phyloP scores from a whole-genome alignment of 495 filamentous ascomycete genomes.

The Apodospora peruviana region DNA sequence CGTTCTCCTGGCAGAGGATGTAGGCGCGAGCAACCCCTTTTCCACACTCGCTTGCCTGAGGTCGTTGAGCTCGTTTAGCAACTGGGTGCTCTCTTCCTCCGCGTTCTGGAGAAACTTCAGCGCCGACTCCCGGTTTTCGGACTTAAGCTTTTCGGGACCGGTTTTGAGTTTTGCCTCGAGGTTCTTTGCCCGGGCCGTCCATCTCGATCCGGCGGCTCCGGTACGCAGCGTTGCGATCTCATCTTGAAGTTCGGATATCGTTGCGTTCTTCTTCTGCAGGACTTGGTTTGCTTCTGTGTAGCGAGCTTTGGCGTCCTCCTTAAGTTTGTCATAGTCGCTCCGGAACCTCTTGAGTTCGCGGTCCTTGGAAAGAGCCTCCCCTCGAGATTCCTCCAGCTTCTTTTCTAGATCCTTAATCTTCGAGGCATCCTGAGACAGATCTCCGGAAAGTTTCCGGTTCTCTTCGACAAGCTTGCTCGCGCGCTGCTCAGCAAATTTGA shows the following conservation, averaged over 20 bases:
- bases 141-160: conserved; percentile 8
- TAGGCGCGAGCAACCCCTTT: conserved; percentile 3
- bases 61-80: conserved; percentile 16
- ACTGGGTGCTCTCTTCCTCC: conserved; percentile 15
- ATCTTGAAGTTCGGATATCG: conserved; percentile 42
- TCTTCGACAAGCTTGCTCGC: conserved; percentile 37
- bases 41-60: conserved; percentile 12
- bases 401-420: conserved; percentile 40
- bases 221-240: conserved; percentile 22
- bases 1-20: not conserved
- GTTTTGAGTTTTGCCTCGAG: conserved; percentile 18
- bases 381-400: conserved; percentile 32
- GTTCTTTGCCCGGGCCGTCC: conserved; percentile 14
- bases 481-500: conserved; percentile 42
- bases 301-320: conserved; percentile 55
- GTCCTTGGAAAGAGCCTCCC: conserved; percentile 37
- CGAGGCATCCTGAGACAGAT: conserved; percentile 29
- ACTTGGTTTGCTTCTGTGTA: conserved; percentile 50
- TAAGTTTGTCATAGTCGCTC: conserved; percentile 48
- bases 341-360: conserved; percentile 49
- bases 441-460: conserved; percentile 38
- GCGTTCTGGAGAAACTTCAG: conserved; percentile 14
- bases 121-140: conserved; percentile 10
- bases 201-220: conserved; percentile 14
- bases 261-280: conserved; percentile 59